Base-by-base conservation (phyloP, 768 basidiomycete genomes). In the Peribolospora baueri region DNA sequence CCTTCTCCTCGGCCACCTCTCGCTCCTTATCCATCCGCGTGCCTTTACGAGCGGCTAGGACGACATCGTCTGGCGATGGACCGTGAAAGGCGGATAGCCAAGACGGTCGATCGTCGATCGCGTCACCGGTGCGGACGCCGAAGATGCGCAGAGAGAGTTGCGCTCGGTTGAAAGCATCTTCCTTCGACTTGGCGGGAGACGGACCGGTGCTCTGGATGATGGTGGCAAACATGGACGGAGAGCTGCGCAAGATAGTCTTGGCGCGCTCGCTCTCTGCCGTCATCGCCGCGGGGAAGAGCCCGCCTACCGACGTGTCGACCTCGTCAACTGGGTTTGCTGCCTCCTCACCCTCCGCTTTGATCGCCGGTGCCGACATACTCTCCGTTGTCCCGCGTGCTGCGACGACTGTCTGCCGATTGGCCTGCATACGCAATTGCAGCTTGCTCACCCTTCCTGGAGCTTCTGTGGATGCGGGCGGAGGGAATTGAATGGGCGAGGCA, bases 361-460 rank as follows among this genome's bases (percentile, higher is more conserved):
- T 1, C 25, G 25, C 25, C 25, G 25, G 25, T 25, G 25, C 25
- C 25, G 25, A 25, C 25, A 25, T 25, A 25, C 25, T 25, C 25
- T 25, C 25, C 25, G 25, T 25, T 25, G 25, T 25, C 25, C 25
- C 25, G 25, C 25, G 25, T 25, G 25, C 25, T 25, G 25, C 25
- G 25, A 25, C 25, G 25, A 25, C 25, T 13, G 56, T 37, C 5
- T 56, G 51, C 7, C 55, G 53, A 38, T 58, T 25, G 25, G 53
- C 57, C 41, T 60, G 57, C 51, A 60, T 46, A 41, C 58, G 57
- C 13, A 46, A 8, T 25, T 50, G 10, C 14, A 60, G 47, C 42
- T 41, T 39, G n/a, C 42, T 57, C 7, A 58, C 57, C 14, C 54
- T 50, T 25, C 25, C 25, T 25, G 25, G 25, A 25, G 25, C 25